phyloP scores from a whole-genome alignment of 768 basidiomycete species.

The Mycena capillaripes region DNA sequence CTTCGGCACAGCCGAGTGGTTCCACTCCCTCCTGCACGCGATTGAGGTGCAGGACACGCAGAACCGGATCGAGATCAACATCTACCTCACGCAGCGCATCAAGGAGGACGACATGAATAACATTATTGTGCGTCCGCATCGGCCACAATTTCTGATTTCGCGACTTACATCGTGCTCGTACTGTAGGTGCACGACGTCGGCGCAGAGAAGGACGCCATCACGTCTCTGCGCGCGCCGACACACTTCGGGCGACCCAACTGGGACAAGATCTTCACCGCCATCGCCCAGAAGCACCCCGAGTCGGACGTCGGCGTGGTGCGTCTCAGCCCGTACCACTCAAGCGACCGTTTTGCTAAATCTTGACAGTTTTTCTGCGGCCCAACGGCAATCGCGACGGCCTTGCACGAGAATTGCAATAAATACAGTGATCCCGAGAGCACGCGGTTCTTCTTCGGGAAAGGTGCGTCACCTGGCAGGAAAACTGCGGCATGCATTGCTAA shows the following conservation, averaged over 20 bases:
- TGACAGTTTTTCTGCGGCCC: slow-evolving; percentile 92
- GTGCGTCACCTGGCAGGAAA: slow-evolving; percentile 51
- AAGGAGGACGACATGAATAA: slow-evolving; percentile 96
- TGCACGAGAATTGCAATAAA: slow-evolving; percentile 88
- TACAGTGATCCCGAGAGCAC: slow-evolving; percentile 85
- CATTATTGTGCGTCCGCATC: slow-evolving; percentile 77
- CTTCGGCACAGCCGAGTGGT: slow-evolving; percentile 93
- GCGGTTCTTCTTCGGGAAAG: slow-evolving; percentile 93
- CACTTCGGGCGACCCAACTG: slow-evolving; percentile 94
- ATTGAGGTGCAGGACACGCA: slow-evolving; percentile 93
- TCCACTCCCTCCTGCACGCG: slow-evolving; percentile 93
- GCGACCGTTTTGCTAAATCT: too few species aligned
- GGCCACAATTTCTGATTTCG: not conserved
- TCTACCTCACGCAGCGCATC: slow-evolving; percentile 92
- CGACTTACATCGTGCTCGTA: too few species aligned
- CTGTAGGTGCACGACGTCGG: slow-evolving; percentile 88
- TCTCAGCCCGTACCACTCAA: not conserved
- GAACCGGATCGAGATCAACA: slow-evolving; percentile 93
- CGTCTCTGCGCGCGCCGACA: slow-evolving; percentile 89
- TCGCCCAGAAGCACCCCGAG: slow-evolving; percentile 87
- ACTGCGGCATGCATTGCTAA: not conserved
- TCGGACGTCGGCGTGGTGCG: slow-evolving; percentile 91
- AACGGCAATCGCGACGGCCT: slow-evolving; percentile 71
- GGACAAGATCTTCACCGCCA: slow-evolving; percentile 80
- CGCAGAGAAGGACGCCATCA: slow-evolving; percentile 93